Percentiles rank a stretch among this genome's conserved stretches.
phyloP scores from a whole-genome alignment of 225 moss, liverwort and hornwort genomes.

The Straminergon stramineum region DNA sequence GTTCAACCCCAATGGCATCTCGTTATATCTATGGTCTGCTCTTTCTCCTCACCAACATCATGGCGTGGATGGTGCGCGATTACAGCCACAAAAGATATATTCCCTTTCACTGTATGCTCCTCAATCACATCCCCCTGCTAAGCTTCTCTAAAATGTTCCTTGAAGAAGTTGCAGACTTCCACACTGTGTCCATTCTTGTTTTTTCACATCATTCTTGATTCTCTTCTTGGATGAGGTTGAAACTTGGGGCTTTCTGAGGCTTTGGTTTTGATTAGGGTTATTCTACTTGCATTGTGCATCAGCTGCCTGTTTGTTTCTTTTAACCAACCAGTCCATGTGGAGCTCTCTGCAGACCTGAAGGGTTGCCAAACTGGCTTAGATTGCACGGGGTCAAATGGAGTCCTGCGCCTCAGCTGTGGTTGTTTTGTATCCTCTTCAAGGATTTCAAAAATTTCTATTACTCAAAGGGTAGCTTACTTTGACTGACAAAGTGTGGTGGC shows the following conservation, averaged over 20 bases:
- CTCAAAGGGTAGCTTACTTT: background rate
- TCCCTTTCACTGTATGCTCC: constrained; percentile 39
- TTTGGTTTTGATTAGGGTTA: background rate
- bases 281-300: background rate
- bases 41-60: constrained; percentile 52
- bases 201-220: background rate
- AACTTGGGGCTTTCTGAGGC: background rate
- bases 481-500: background rate
- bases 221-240: background rate
- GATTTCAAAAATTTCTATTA: background rate
- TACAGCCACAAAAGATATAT: constrained; percentile 47
- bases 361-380: constrained; percentile 3
- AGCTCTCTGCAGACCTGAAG: constrained; percentile 10
- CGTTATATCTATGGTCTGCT: constrained; percentile 61
- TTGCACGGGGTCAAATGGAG: constrained; percentile 23
- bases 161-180: background rate
- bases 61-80: constrained; percentile 74
- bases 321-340: background rate
- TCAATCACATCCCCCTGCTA: background rate
- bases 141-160: background rate
- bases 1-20: constrained; percentile 42
- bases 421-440: constrained; percentile 12
- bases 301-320: background rate
- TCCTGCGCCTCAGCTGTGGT: constrained; percentile 18
- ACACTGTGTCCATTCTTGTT: background rate